Base-by-base conservation (phyloP, 805 yeast genomes). In the Naumovozyma castellii region DNA sequence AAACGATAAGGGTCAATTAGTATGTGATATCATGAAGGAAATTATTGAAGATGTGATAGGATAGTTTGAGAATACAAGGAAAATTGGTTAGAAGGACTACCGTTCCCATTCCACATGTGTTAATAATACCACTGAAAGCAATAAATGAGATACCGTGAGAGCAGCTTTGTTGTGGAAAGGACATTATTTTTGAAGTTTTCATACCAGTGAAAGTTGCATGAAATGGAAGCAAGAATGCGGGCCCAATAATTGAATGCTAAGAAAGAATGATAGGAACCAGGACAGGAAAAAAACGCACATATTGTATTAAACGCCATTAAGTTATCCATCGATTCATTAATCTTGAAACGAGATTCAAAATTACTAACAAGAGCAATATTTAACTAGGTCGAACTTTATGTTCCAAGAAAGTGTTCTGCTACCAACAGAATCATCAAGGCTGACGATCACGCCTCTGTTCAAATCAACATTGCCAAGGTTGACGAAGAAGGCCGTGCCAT, bases 391-490 rank as follows among this genome's bases (percentile, higher is more conserved):
- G 98, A 92, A 82, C 87, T 92, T 75, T 92, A 92, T 94, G 94
- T 90, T 74, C 98, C 98, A 79, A 86, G 98, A 83, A 92, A 92
- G 80, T 92, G 98, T 81, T 92, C 98, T 75, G 98, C 98, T 68
- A 87, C 98, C 75, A 88, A 87, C 95, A 87, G 97, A 80, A 87
- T 92, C 77, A 88, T 92, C 82, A 87, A 86, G 80, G 88, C 98
- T 66, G 88, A 92, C 80, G 98, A 92, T 76, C 98, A 92, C 75
- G 92, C 97, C 61, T 84, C 97, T 54, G 97, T 92, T 62, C 98
- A 92, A 77, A 84, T 92, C 76, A 90, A 84, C 90, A 79, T 92
- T 63, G 97, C 95, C 66, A 86, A 90, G 74, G 95, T 92, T 66
- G 97, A 92, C 67, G 96, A 78, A 68, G 81, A 84, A 66, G 98